Base-by-base conservation (phyloP, 805 yeast species). In the Candida stauntonica region DNA sequence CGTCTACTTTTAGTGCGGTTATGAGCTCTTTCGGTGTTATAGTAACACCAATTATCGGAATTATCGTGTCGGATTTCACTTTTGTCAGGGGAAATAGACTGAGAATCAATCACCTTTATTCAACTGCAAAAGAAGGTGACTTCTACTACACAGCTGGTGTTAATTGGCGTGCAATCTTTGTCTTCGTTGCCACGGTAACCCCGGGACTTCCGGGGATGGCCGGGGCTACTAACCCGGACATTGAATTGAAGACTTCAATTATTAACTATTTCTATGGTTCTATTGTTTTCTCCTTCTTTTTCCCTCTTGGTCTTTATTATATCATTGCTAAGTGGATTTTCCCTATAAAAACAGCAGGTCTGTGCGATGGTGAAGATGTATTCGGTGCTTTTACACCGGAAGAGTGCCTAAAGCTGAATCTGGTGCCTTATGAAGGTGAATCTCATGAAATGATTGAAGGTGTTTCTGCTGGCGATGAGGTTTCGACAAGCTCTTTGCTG, bases 121-220 rank as follows among this genome's bases (percentile, higher is more conserved):
- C 64, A 1, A 42, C 52, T 29, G 45, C 52, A 15, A 51, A 54
- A 17, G 40, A 50, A 0, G 63, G 63, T 14, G 39, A 44, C 13
- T 63, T 54, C 40, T 63, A 57, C 43, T 62, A 45, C 45, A 42
- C 45, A 12, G 33, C 42, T n/a, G 68, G 68, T 21, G 42, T 58
- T 36, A 60, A 63, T 38, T 55, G 52, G 47, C 50, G 61, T 41
- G 56, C 55, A 12, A 15, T 61, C 5, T 29, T 51, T 32, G 56
- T 53, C 2, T 62, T 59, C 46, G 8, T 52, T 21, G 55, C 60
- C 1, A 27, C 58, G 14, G 53, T 60, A 24, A 56, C 55, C n/a
- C 69, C 68, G 3, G 64, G 64, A 15, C 44, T 66, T 8, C 70
- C 71, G 1, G 70, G 71, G 7, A 44, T 65, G 43, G 61, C 62